A percentile compares a stretch with the other conserved stretches of the same genome.
Evolutionary conservation across 2,329 filamentous ascomycete species (phyloP).

Genomic region (Colletotrichum horii): DNA sequence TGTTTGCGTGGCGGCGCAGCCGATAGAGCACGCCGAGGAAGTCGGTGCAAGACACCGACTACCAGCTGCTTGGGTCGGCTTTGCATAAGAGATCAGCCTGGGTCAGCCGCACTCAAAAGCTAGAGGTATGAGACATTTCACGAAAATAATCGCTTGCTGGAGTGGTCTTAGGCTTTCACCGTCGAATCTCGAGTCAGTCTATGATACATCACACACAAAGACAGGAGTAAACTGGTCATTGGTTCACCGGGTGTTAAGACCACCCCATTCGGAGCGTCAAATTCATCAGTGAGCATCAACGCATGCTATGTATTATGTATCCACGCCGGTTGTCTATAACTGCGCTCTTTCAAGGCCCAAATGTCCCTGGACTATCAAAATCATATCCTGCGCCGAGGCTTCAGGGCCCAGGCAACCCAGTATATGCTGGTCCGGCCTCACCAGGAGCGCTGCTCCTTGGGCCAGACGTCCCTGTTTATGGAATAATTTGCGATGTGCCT

Average conservation of each 20-base stretch:
- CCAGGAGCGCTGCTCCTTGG: constrained; percentile 30
- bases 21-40: neutral
- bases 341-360: neutral
- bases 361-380: neutral
- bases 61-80: neutral
- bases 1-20: neutral
- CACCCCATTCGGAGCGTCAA: neutral
- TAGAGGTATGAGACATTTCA: neutral
- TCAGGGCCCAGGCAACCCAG: constrained; percentile 19
- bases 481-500: constrained; percentile 2
- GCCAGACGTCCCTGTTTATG: constrained; percentile 28
- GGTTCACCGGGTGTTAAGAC: neutral
- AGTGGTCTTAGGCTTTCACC: neutral
- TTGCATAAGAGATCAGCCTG: neutral
- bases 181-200: neutral
- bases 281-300: accelerated
- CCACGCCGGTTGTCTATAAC: neutral
- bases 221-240: neutral
- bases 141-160: neutral
- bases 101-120: neutral
- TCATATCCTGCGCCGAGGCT: neutral
- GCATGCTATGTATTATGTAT: neutral
- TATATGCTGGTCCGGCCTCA: constrained; percentile 45
- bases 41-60: neutral
- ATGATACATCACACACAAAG: neutral